Percentiles rank a stretch among this genome's conserved stretches.
Conservation (phyloP, 2,329 filamentous ascomycete species). For the Helicocarpus griseus region DNA sequence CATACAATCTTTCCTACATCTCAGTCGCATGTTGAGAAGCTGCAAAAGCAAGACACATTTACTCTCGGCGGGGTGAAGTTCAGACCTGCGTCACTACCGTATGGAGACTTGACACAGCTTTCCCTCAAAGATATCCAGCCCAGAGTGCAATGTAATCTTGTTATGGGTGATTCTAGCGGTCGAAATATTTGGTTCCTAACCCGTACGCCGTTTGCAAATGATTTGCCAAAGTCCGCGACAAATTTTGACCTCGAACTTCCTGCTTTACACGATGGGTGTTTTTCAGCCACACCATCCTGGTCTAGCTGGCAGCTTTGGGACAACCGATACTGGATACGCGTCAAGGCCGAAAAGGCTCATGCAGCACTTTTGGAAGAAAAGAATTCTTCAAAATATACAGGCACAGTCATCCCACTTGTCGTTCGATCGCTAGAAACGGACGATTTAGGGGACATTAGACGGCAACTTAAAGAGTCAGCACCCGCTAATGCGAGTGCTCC, state of each 20-base stretch:
- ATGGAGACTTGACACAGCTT: not conserved
- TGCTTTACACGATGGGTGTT: not conserved
- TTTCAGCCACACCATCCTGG: slow-evolving; percentile 17
- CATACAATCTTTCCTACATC: slow-evolving; percentile 1
- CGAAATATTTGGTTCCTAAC: slow-evolving; percentile 29
- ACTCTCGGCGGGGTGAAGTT: slow-evolving; percentile 42
- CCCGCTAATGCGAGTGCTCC: too few species aligned
- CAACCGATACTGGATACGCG: slow-evolving; percentile 46
- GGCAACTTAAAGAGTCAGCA: not conserved
- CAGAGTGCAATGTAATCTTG: slow-evolving; percentile 1
- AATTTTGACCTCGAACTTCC: slow-evolving; percentile 14
- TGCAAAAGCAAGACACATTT: slow-evolving; percentile 35
- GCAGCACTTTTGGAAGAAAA: not conserved
- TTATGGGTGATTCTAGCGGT: not conserved
- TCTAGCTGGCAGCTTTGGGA: slow-evolving; percentile 42
- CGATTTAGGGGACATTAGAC: slow-evolving; percentile 19
- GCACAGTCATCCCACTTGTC: slow-evolving; percentile 18
- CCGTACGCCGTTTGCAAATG: slow-evolving; percentile 28
- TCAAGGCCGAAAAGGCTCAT: slow-evolving; percentile 24
- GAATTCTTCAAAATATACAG: not conserved
- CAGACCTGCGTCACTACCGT: slow-evolving; percentile 21
- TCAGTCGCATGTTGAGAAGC: not conserved
- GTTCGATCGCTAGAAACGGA: slow-evolving; percentile 31
- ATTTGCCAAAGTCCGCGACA: slow-evolving; percentile 13
- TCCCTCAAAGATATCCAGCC: slow-evolving; percentile 1